Percentiles rank a stretch among this genome's conserved stretches.
These are phyloP conservation scores for Aspergillus spinulosporus DNA, from an alignment of 2,329 filamentous ascomycete species.

Conservation along the genomic window DNA sequence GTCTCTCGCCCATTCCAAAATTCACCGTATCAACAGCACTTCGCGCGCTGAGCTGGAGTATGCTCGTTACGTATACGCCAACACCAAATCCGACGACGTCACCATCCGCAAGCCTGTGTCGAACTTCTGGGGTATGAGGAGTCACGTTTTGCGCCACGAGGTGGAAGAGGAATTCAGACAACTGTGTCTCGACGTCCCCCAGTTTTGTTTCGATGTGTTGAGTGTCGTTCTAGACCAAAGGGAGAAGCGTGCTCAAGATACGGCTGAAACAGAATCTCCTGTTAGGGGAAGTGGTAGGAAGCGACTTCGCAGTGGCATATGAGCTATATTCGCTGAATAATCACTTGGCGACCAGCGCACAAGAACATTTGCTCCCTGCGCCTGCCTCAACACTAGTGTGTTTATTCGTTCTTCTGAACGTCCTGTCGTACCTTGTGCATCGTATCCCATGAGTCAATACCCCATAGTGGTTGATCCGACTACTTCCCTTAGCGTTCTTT, in stretches of 20 bases:
- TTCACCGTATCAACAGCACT: conserved; percentile 85
- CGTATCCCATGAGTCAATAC: not conserved
- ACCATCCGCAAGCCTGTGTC: conserved; percentile 79
- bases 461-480: not conserved
- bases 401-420: not conserved
- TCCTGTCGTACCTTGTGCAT: not conserved
- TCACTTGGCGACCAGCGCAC: not conserved
- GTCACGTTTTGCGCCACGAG: conserved; percentile 78
- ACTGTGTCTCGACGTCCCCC: conserved; percentile 84
- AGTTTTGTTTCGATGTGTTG: conserved; percentile 91
- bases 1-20: conserved; percentile 79
- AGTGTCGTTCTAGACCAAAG: conserved; percentile 54
- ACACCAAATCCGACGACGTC: conserved; percentile 67
- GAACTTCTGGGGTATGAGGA: conserved; percentile 84
- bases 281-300: conserved; percentile 43
- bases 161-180: conserved; percentile 81
- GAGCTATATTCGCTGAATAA: conserved; percentile 15
- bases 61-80: conserved; percentile 83
- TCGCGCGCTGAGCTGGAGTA: conserved; percentile 89
- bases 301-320: conserved; percentile 35
- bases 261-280: conserved; percentile 36
- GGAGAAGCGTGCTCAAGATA: conserved; percentile 43
- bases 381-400: not conserved
- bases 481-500: not conserved
- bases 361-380: not conserved